Evolutionary conservation across 2,329 filamentous ascomycete genomes (phyloP), one percentile per base, ranked within the genome.

Genomic region (Penicillium thymicola): DNA sequence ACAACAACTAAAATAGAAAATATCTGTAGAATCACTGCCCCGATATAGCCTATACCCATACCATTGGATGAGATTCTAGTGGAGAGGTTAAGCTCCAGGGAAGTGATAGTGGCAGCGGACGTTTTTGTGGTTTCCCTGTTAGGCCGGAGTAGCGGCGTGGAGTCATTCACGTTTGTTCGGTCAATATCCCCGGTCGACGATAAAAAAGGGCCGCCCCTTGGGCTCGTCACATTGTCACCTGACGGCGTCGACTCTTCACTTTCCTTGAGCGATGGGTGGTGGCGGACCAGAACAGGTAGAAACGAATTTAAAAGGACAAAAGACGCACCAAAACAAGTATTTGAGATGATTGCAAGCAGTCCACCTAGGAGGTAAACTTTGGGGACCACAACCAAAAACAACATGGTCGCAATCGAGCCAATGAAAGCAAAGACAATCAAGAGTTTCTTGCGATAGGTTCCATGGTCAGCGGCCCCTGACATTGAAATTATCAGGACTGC

Each of bases 261-360:
- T 30, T 61, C 55, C 42, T 72, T 72, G 54, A 76, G 72, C 36
- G 75, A 75, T 11, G 89, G 88, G 72, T 97, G 92, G 70, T 96
- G 86, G 45, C 93, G 85, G 55, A 97, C 94, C 10, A 99, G 82
- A 9, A 99, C 79, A 0, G 94, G 94, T 42, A 99, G 79, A 68
- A 97, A 99, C 0, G 92, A 96, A 76, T 99, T 99, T 44, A 99
- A 79, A 13, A 99, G 82, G 3, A 99, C 94, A 72, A 96, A 97
- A 0, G 92, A 96, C 16, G 92, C 92, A 23, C 94, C 94, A 70
- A 97, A 96, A 43, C 91, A 93, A 1, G 91, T 95, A 72, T 97
- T 97, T 36, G 92, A 89, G 48, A 97, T 79, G 62, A 97, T 90
- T 30, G 94, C 92, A 58, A 96, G 81, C 2, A 97, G 63, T 4